These are phyloP conservation scores for Aspergillus cristatus DNA, from an alignment of 495 filamentous ascomycete species.

Conservation along the genomic window DNA sequence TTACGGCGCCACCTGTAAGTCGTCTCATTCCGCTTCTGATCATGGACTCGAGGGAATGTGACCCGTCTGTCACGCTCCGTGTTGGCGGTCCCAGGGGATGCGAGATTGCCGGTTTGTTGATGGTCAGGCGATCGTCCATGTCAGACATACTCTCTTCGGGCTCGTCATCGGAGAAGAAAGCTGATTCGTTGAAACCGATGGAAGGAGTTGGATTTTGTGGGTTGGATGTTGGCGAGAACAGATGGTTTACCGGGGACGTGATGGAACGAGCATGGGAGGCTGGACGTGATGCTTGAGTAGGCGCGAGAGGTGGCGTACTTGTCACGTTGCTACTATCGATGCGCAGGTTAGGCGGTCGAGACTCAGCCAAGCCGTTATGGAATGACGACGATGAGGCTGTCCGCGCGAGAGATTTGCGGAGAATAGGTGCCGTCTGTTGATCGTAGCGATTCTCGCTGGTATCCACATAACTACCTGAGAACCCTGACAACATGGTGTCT, in stretches of 20 bases:
- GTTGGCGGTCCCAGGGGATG: slow-evolving; percentile 30
- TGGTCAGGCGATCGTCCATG: slow-evolving; percentile 37
- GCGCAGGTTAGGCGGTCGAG: slow-evolving; percentile 45
- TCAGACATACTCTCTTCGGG: slow-evolving; percentile 41
- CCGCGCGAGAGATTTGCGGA: slow-evolving; percentile 68
- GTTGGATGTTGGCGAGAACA: slow-evolving; percentile 34
- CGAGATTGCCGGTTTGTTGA: slow-evolving; percentile 40
- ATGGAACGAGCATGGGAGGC: slow-evolving; percentile 61
- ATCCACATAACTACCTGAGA: slow-evolving; percentile 59
- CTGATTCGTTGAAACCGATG: slow-evolving; percentile 29
- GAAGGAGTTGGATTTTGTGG: slow-evolving; percentile 15
- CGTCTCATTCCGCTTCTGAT: slow-evolving; percentile 58
- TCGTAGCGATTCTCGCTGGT: slow-evolving; percentile 83
- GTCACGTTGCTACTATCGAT: slow-evolving; percentile 43
- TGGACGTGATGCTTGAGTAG: slow-evolving; percentile 34
- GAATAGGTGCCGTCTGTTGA: slow-evolving; percentile 83
- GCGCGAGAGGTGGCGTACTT: slow-evolving; percentile 7
- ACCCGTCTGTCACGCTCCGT: slow-evolving; percentile 38
- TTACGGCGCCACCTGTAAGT: slow-evolving; percentile 52
- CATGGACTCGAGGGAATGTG: slow-evolving; percentile 60
- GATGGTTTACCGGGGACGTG: slow-evolving; percentile 56
- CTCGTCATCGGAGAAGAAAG: slow-evolving; percentile 51
- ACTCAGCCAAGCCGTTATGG: slow-evolving; percentile 78
- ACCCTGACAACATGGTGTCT: slow-evolving; percentile 50
- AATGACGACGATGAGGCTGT: slow-evolving; percentile 70